Percentiles rank a stretch among this genome's conserved stretches.
These are phyloP conservation scores for Neonectria faginata DNA, from an alignment of 2,329 filamentous ascomycete species.

Conservation along the genomic window DNA sequence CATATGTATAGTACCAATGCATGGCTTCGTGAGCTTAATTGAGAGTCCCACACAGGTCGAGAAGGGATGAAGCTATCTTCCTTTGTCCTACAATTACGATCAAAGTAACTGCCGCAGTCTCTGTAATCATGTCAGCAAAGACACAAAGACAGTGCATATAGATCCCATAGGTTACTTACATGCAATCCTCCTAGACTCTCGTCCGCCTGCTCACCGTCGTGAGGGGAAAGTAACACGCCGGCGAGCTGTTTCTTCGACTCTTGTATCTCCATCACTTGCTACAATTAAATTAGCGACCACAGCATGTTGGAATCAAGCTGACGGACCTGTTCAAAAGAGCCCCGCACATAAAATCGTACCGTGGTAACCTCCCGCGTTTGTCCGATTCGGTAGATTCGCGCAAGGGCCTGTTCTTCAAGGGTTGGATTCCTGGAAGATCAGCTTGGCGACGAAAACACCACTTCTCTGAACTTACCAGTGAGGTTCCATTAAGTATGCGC, in stretches of 20 bases:
- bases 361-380: slow-evolving; percentile 53
- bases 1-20: background rate
- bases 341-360: slow-evolving; percentile 52
- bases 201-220: slow-evolving; percentile 2
- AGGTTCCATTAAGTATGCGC: slow-evolving; percentile 63
- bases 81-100: background rate
- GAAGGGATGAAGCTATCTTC: background rate
- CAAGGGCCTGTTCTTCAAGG: slow-evolving; percentile 58
- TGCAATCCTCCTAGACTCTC: slow-evolving; percentile 14
- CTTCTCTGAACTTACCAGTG: slow-evolving; percentile 52
- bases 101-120: slow-evolving; percentile 1
- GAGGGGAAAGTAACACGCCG: slow-evolving; percentile 14
- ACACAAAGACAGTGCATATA: background rate
- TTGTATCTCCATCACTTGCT: slow-evolving; percentile 33
- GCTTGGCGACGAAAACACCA: fast-evolving
- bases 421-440: slow-evolving; percentile 53
- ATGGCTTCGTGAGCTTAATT: background rate
- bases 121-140: background rate
- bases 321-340: slow-evolving; percentile 53
- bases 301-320: background rate
- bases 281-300: fast-evolving
- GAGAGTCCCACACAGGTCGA: background rate
- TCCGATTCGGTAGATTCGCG: slow-evolving; percentile 53
- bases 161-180: slow-evolving; percentile 3
- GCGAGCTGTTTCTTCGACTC: slow-evolving; percentile 32